Evolutionary conservation across 768 basidiomycete genomes (phyloP).

Genomic region (Kwoniella botswanensis): DNA sequence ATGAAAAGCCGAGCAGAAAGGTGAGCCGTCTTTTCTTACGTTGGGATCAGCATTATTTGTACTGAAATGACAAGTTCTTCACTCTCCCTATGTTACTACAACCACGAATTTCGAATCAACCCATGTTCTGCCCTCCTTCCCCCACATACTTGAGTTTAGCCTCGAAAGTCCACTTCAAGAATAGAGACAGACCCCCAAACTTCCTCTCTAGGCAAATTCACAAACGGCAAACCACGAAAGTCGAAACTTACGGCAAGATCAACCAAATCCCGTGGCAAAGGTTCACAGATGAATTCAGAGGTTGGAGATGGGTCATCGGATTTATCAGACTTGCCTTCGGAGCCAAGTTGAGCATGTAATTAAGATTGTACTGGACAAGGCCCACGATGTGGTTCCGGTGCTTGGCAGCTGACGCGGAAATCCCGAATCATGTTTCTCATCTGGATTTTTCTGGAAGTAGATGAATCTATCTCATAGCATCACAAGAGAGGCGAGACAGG

Average conservation of each 20-base stretch:
- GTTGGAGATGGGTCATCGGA: conserved; percentile 23
- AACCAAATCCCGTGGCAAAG: neutral
- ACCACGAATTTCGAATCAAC: neutral
- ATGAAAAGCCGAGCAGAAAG: conserved; percentile 7
- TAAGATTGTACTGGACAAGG: neutral
- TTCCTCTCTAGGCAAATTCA: neutral
- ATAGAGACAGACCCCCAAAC: neutral
- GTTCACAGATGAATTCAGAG: neutral
- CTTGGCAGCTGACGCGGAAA: neutral
- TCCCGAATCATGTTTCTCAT: too few species aligned
- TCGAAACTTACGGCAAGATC: neutral
- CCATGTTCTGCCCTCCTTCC: neutral
- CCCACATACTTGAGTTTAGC: neutral
- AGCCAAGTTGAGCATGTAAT: neutral
- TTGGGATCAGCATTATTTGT: neutral
- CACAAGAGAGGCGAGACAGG: too few species aligned
- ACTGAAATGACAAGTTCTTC: neutral
- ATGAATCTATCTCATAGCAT: too few species aligned
- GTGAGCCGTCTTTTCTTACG: conserved; percentile 9
- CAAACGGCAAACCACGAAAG: conserved; percentile 2
- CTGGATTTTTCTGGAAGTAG: too few species aligned
- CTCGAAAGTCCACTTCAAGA: neutral
- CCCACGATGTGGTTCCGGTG: neutral
- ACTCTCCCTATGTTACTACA: neutral
- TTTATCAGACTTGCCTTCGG: conserved; percentile 34